These are phyloP conservation scores for Verticillium isaacii DNA, from an alignment of 2,329 filamentous ascomycete species.

Conservation along the genomic window DNA sequence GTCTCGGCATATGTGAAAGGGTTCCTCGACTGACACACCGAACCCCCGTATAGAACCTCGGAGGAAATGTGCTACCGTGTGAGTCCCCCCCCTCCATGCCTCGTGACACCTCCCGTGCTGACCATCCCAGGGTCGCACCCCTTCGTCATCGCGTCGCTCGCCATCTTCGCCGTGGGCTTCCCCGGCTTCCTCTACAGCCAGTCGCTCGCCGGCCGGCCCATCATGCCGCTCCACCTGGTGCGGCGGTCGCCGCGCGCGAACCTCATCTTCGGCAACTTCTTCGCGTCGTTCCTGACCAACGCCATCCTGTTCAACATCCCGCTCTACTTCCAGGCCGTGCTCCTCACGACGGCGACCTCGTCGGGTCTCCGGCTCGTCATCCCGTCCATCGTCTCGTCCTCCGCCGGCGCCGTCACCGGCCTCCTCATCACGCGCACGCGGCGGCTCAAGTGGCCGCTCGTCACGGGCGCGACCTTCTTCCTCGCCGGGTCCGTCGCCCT, in stretches of 20 bases:
- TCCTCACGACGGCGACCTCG: constrained; percentile 62
- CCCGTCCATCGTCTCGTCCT: constrained; percentile 52
- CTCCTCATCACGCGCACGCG: constrained; percentile 57
- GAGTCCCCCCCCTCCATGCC: constrained; percentile 18
- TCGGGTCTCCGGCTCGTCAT: constrained; percentile 70
- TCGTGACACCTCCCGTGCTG: neutral
- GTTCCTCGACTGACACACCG: neutral
- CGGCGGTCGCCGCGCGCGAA: constrained; percentile 46
- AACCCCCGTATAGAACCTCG: constrained; percentile 41
- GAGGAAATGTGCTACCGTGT: constrained; percentile 60
- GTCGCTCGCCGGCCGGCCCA: constrained; percentile 43
- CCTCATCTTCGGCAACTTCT: constrained; percentile 51
- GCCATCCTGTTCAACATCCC: constrained; percentile 60
- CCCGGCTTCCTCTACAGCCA: constrained; percentile 50
- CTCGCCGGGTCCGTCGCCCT: constrained; percentile 48
- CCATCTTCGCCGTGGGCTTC: constrained; percentile 40
- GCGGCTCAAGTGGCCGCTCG: constrained; percentile 54
- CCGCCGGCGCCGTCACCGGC: constrained; percentile 52
- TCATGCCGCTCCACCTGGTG: constrained; percentile 56
- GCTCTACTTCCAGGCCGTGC: constrained; percentile 72
- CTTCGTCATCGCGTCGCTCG: constrained; percentile 47
- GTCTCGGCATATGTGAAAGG: neutral
- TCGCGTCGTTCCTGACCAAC: constrained; percentile 47
- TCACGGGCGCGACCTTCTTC: constrained; percentile 42
- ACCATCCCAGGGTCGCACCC: constrained; percentile 48